phyloP scores from a whole-genome alignment of 2,329 filamentous ascomycete genomes.

The Aspergillus versicolor region DNA sequence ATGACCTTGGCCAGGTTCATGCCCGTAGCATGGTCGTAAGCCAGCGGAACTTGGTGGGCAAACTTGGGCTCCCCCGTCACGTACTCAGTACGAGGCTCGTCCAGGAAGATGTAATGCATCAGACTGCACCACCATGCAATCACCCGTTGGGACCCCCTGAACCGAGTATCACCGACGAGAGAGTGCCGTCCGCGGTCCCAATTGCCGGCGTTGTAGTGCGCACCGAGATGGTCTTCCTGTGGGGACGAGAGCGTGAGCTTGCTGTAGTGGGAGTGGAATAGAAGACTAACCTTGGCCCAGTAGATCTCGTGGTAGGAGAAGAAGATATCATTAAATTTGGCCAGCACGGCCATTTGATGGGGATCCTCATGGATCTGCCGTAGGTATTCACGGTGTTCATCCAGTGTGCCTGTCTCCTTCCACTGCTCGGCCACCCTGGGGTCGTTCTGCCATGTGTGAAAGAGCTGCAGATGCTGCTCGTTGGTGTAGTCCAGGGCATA shows the following conservation, averaged over 20 bases:
- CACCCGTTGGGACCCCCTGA: slow-evolving; percentile 55
- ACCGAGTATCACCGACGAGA: slow-evolving; percentile 51
- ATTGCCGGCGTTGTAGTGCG: slow-evolving; percentile 6
- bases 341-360: slow-evolving; percentile 68
- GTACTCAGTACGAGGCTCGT: slow-evolving; percentile 55
- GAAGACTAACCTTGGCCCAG: slow-evolving; percentile 60
- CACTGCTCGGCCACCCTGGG: slow-evolving; percentile 75
- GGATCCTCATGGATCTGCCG: slow-evolving; percentile 67
- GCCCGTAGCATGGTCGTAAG: slow-evolving; percentile 72
- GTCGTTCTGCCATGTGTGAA: slow-evolving; percentile 80
- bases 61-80: slow-evolving; percentile 66
- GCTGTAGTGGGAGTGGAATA: slow-evolving; percentile 10
- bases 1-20: slow-evolving; percentile 71
- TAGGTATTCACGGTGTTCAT: slow-evolving; percentile 71
- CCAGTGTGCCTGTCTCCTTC: slow-evolving; percentile 74
- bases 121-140: slow-evolving; percentile 58
- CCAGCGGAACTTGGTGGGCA: slow-evolving; percentile 67
- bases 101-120: slow-evolving; percentile 60
- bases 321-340: slow-evolving; percentile 65
- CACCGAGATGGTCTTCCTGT: slow-evolving; percentile 49
- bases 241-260: neutral
- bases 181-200: slow-evolving; percentile 8
- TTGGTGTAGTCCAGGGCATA: slow-evolving; percentile 67
- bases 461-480: slow-evolving; percentile 63
- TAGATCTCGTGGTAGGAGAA: slow-evolving; percentile 81